Evolutionary conservation across 257 asterid species (phyloP).

Genomic region (Leonotis leonurus): DNA sequence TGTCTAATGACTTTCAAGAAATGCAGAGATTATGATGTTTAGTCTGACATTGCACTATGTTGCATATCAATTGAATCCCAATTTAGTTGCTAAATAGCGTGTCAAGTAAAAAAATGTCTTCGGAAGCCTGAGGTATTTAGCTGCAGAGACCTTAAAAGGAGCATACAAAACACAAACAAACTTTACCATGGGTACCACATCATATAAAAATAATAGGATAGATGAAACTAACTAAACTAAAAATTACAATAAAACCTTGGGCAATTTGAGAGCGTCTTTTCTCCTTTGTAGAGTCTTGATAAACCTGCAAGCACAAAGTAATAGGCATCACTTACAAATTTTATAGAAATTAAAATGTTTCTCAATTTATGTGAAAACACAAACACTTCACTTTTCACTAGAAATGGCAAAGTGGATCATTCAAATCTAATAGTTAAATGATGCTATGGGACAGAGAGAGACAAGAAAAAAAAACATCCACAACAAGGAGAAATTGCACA

Average conservation of each 20-base stretch:
- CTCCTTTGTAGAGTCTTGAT: constrained; percentile 84
- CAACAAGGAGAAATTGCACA: constrained; percentile 7
- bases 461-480: constrained; percentile 1
- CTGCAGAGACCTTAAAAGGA: constrained; percentile 3
- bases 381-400: not conserved
- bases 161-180: not conserved
- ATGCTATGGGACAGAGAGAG: not conserved
- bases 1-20: not conserved
- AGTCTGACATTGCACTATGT: not conserved
- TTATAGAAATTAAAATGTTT: not conserved
- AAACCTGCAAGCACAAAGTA: constrained; percentile 40
- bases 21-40: not conserved
- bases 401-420: not conserved
- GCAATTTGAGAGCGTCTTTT: constrained; percentile 82
- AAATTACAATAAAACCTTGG: constrained; percentile 47
- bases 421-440: not conserved
- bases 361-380: not conserved
- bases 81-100: not conserved
- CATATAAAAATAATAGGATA: too few species aligned
- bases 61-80: not conserved
- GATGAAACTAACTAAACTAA: not conserved
- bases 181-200: not conserved
- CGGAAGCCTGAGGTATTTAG: not conserved
- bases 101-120: constrained; percentile 6
- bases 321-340: constrained; percentile 1